Evolutionary conservation across 1,139 yeast species (phyloP), one percentile per base, ranked within the genome.

Genomic region (Candida gigantensis): DNA sequence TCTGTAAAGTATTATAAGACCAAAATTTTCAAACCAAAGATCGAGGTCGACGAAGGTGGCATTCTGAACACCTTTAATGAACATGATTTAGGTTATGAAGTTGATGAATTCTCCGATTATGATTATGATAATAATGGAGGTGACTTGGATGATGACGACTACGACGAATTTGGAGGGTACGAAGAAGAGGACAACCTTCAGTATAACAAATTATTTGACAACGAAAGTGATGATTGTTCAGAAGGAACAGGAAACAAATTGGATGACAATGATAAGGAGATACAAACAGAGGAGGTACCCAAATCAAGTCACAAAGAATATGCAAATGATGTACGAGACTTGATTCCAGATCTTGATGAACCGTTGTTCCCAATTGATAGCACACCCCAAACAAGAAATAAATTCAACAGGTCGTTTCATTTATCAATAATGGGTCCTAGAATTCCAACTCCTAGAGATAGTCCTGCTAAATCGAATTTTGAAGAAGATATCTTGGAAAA

Each of bases 1-100:
- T 79, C 85, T 0, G 74, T 79, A 8, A 77, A 79, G 48, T 81
- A 80, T 49, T 80, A 81, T 47, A 76, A 76, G 41, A 73, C 62
- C 1, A 55, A 51, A 30, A 34, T 37, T 8, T 21, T 40, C 3
- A 34, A 37, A 18, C 23, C 34, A 3, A 23, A 17, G n/a, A n/a
- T n/a, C n/a, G n/a, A n/a, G n/a, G n/a, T n/a, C n/a, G n/a, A n/a
- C n/a, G 27, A 21, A 20, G 32, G 34, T 16, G 27, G 35, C 8
- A 13, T 27, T 11, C 44, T 44, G 47, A 58, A 58, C 24, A 47
- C 50, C 1, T 61, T 60, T 34, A 47, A 45, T 31, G 61, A 59
- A 20, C 45, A 58, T 11, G 73, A 68, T 42, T 46, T 63, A 32
- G 69, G 63, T 3, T 57, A 62, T 34, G 73, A 65, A 30, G 57